Base-by-base conservation (phyloP, 1,284 basidiomycete genomes). In the Puccinia horiana region DNA sequence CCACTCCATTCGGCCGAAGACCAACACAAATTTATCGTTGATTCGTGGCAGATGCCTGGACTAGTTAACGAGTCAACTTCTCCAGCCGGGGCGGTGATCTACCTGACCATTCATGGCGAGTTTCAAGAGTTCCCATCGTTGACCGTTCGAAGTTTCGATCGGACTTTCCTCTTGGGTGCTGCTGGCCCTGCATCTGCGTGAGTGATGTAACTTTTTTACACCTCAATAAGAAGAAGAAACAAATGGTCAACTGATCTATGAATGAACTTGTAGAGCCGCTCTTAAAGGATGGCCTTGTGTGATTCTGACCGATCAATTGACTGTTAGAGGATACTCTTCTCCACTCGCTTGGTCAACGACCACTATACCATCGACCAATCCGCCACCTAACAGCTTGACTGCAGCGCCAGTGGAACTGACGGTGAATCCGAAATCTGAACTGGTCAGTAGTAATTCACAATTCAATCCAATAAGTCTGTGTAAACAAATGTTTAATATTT, bases 101-200 rank as follows among this genome's bases (percentile, higher is more conserved):
- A 96, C 85, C 90, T 96, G 83, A 91, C 91, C 79, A 90, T 98
- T 44, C 95, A 98, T 86, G 96, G 96, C 9, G 92, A 98, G 86
- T 97, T 96, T 86, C 90, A 90, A 74, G 96, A 99, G 90, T 89
- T 95, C 95, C 85, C 85, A 92, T 89, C 86, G 35, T 85, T 88
- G 56, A 95, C 94, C 12, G 88, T 95, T 37, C 91, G 96, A 65
- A 97, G 95, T 8, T 99, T 99, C 87, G 95, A 97, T 86, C 91
- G 96, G 75, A 92, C 93, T 0, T 97, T 98, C 86, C 90, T 98
- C 74, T 89, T 99, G 16, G 92, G 92, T 1, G 93, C 94, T 26
- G 92, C 94, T 3, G 88, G 91, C 42, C 90, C 93, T 65, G 93
- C 91, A 40, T 95, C 96, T 84, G 88, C 91, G 92, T 94, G 88